Evolutionary conservation across 2,329 filamentous ascomycete species (phyloP).

Genomic region (Fusarium coffeatum): DNA sequence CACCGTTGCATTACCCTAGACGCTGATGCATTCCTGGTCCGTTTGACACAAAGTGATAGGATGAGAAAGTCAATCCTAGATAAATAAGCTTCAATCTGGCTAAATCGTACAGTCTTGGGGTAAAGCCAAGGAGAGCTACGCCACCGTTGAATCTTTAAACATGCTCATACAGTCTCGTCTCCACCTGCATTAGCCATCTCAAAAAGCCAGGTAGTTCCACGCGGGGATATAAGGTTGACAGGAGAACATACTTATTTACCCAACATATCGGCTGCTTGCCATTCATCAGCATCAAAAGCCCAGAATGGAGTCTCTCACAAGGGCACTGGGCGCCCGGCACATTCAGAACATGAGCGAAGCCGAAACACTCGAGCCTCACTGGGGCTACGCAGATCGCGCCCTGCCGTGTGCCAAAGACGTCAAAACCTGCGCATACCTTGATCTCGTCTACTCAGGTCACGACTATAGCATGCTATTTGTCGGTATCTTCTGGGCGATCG

Average conservation of each 20-base stretch:
- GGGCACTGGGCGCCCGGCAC: background rate
- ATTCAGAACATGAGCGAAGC: background rate
- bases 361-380: background rate
- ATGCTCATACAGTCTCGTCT: background rate
- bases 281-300: too few relatives aligned
- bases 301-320: background rate
- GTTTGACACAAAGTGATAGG: background rate
- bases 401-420: background rate
- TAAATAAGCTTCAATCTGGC: background rate
- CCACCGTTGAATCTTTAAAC: background rate
- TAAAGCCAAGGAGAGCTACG: background rate
- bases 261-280: too few relatives aligned
- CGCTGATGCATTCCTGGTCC: background rate
- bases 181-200: background rate
- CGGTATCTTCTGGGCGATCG: background rate
- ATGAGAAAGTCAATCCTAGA: rapidly evolving
- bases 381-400: background rate
- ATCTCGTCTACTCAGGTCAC: background rate
- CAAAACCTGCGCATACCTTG: background rate
- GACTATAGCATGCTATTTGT: background rate
- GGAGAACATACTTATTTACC: too few relatives aligned
- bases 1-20: background rate
- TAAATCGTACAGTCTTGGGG: too few relatives aligned
- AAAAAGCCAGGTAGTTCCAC: too few relatives aligned
- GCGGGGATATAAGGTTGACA: background rate